Percentiles rank a stretch among this genome's conserved stretches.
Conservation (phyloP, 2,329 filamentous ascomycete genomes). For the Cladophialophora exuberans region DNA sequence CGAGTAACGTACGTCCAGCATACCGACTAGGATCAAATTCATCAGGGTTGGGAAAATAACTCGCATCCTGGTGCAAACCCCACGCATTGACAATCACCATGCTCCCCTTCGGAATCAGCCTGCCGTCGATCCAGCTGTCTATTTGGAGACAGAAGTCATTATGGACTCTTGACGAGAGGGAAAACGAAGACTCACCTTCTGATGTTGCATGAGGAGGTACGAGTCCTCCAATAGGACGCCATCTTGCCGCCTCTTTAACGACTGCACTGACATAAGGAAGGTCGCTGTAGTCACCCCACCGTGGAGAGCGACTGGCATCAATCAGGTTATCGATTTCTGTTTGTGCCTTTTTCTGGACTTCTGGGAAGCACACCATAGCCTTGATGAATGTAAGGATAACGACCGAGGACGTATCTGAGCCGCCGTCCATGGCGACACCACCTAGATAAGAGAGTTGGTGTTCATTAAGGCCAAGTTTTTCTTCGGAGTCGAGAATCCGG, state of each 20-base stretch:
- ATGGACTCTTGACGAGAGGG: constrained; percentile 17
- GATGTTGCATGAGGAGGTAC: constrained; percentile 51
- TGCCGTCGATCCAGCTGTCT: constrained; percentile 41
- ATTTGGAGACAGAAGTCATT: constrained; percentile 29
- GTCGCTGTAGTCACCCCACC: constrained; percentile 35
- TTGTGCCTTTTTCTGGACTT: constrained; percentile 49
- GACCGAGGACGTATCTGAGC: constrained; percentile 45
- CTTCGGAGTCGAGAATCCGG: constrained; percentile 42
- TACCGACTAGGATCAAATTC: constrained; percentile 47
- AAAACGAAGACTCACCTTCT: constrained; percentile 26
- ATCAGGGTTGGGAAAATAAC: constrained; percentile 44
- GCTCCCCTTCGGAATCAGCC: constrained; percentile 51
- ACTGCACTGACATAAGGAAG: constrained; percentile 40
- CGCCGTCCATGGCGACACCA: constrained; percentile 39
- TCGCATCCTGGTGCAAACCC: constrained; percentile 44
- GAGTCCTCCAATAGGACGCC: constrained; percentile 48
- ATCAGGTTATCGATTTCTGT: constrained; percentile 46
- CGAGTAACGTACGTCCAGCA: constrained; percentile 31
- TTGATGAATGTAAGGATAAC: constrained; percentile 51
- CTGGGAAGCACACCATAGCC: constrained; percentile 52
- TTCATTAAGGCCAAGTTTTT: constrained; percentile 38
- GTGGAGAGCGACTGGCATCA: constrained; percentile 38
- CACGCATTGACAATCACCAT: constrained; percentile 54
- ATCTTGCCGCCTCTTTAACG: constrained; percentile 40
- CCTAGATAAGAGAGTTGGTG: constrained; percentile 46